These are phyloP conservation scores for Vigna angularis DNA, from an alignment of 306 rosid genomes.

Conservation along the genomic window DNA sequence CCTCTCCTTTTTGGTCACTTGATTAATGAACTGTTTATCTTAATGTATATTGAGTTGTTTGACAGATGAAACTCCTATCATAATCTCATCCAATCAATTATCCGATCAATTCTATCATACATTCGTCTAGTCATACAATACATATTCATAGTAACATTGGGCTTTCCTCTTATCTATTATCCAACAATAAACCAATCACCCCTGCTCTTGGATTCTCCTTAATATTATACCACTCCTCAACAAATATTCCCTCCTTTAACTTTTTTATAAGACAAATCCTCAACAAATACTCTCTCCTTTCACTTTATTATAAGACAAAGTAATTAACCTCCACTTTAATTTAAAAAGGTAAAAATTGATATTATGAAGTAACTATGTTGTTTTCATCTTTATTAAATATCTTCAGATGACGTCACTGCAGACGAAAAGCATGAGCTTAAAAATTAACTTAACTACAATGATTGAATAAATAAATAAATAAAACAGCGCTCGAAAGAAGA, in stretches of 20 bases:
- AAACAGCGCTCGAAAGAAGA: not conserved
- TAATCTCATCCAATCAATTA: too few species aligned
- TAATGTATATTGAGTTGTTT: too few species aligned
- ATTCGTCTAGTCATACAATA: too few species aligned
- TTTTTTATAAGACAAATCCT: not conserved
- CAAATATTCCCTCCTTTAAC: not conserved
- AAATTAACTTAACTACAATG: not conserved
- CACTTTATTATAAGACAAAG: not conserved
- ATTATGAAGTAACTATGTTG: not conserved
- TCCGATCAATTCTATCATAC: too few species aligned
- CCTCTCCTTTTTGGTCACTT: too few species aligned
- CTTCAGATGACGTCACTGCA: slow-evolving; percentile 38
- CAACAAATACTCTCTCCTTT: too few species aligned
- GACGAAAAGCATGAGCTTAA: slow-evolving; percentile 12
- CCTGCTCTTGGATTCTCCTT: too few species aligned
- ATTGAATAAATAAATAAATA: not conserved
- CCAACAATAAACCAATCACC: too few species aligned
- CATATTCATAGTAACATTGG: too few species aligned
- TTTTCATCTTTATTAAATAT: not conserved
- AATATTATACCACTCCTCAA: too few species aligned
- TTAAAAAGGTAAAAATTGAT: not conserved
- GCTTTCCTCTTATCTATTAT: too few species aligned
- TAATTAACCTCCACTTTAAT: not conserved
- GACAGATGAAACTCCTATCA: rapidly evolving
- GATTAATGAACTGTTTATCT: too few species aligned